A percentile compares a stretch with the other conserved stretches of the same genome.
phyloP scores from a whole-genome alignment of 176 grass and related monocot genomes.

The Bothriochloa decipiens region DNA sequence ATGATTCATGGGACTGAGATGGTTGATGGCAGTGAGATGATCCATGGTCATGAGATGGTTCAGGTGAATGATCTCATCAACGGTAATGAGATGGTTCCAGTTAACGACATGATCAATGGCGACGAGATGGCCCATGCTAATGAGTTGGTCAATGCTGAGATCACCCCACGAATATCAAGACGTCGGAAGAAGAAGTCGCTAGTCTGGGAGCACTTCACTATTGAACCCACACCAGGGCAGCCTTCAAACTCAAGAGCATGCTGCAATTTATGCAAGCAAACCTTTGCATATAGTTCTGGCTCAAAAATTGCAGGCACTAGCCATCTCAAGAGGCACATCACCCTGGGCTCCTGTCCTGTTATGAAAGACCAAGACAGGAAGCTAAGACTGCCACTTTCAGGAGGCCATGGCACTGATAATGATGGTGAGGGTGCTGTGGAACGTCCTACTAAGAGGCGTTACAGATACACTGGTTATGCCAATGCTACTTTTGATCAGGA shows the following conservation, averaged over 20 bases:
- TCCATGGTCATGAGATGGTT: conserved; percentile 52
- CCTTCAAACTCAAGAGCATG: conserved; percentile 58
- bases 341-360: conserved; percentile 73
- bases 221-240: conserved; percentile 56
- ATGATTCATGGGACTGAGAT: conserved; percentile 34
- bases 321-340: conserved; percentile 92
- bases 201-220: conserved; percentile 87
- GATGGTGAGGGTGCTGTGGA: conserved; percentile 49
- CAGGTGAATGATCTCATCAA: conserved; percentile 45
- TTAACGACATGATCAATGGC: conserved; percentile 37
- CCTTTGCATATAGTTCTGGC: conserved; percentile 87
- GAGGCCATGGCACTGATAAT: conserved; percentile 52
- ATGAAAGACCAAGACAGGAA: conserved; percentile 72
- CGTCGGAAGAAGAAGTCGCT: conserved; percentile 77
- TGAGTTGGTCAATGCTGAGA: conserved; percentile 49
- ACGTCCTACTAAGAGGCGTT: conserved; percentile 70
- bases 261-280: conserved; percentile 92
- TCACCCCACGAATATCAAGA: conserved; percentile 48
- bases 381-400: conserved; percentile 21
- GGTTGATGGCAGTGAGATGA: conserved; percentile 26
- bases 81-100: conserved; percentile 43
- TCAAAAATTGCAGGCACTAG: conserved; percentile 86
- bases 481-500: conserved; percentile 91
- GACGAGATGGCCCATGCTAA: conserved; percentile 46
- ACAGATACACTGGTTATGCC: conserved; percentile 68